A percentile compares a stretch with the other conserved stretches of the same genome.
These are phyloP conservation scores for Rhizoclosmatium globosum DNA, from an alignment of 192 early-diverging fungal species.

Conservation along the genomic window DNA sequence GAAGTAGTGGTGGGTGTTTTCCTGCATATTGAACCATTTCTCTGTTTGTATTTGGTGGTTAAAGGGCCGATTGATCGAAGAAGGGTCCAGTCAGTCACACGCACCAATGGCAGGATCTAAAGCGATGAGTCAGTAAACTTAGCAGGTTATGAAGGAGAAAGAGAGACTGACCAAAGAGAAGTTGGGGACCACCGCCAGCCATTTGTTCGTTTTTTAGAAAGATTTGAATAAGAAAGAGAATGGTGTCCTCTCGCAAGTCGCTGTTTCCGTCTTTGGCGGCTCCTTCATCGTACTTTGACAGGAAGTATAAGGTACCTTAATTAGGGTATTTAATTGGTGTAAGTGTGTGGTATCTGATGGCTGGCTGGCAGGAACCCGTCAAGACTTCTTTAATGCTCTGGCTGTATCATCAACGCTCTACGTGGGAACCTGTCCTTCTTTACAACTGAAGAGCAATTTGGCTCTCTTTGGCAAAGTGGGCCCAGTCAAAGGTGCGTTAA, in stretches of 20 bases:
- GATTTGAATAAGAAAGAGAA: slow-evolving; percentile 1
- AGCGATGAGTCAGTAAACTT: not conserved
- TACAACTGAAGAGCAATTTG: slow-evolving; percentile 97
- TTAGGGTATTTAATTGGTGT: no score
- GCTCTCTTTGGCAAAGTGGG: slow-evolving; percentile 95
- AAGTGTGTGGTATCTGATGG: no score
- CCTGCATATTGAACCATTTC: slow-evolving; percentile 61
- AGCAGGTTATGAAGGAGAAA: not conserved
- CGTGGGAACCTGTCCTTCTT: slow-evolving; percentile 96
- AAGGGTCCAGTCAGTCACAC: not conserved
- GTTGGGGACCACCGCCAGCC: slow-evolving; percentile 32
- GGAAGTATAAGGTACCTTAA: slow-evolving; percentile 24
- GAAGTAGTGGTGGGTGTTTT: slow-evolving; percentile 52
- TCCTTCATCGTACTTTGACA: slow-evolving; percentile 37
- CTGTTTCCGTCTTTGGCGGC: slow-evolving; percentile 39
- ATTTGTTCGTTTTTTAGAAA: slow-evolving; percentile 4
- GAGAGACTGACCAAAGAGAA: slow-evolving; percentile 56
- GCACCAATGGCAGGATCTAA: slow-evolving; percentile 46
- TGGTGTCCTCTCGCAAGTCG: not conserved
- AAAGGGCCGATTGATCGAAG: not conserved
- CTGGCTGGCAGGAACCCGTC: slow-evolving; percentile 27
- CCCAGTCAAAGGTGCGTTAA: slow-evolving; percentile 77
- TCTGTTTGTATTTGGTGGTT: slow-evolving; percentile 33
- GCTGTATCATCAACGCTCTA: slow-evolving; percentile 82
- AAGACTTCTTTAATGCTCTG: slow-evolving; percentile 41